These are phyloP conservation scores for Pythium dissotocum DNA, from an alignment of 352 stramenopile species.

Conservation along the genomic window DNA sequence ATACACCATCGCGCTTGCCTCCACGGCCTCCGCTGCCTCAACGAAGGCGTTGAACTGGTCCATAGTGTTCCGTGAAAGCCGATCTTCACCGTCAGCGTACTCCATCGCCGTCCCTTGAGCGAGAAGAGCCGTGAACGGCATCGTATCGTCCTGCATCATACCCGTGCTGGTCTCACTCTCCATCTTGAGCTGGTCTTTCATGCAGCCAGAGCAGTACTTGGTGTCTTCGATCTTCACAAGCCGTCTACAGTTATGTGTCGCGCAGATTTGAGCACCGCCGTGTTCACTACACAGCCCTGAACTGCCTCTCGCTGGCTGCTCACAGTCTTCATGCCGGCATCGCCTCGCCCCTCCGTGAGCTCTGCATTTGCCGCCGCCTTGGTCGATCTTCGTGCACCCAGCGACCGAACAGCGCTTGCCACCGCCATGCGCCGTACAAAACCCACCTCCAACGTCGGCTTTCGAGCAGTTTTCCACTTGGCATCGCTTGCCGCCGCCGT, in stretches of 20 bases:
- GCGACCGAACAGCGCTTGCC: conserved; percentile 65
- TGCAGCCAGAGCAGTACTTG: conserved; percentile 45
- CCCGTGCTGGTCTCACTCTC: background rate
- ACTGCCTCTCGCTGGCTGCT: conserved; percentile 53
- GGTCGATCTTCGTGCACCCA: conserved; percentile 80
- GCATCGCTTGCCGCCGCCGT: conserved; percentile 76
- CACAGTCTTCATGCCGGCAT: conserved; percentile 54
- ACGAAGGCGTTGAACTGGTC: conserved; percentile 24
- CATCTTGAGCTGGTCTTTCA: conserved; percentile 24
- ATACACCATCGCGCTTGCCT: background rate
- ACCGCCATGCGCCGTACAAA: conserved; percentile 80
- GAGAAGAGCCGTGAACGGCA: conserved; percentile 16
- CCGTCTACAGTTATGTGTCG: conserved; percentile 52
- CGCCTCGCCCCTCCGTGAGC: conserved; percentile 73
- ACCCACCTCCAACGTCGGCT: conserved; percentile 79
- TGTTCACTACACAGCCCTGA: conserved; percentile 69
- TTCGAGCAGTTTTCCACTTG: conserved; percentile 56
- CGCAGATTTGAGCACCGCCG: conserved; percentile 60
- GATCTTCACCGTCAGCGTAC: background rate
- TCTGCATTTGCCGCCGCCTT: conserved; percentile 79
- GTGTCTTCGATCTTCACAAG: conserved; percentile 52
- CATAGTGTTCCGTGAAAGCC: conserved; percentile 1
- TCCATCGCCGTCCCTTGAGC: background rate
- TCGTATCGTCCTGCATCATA: background rate
- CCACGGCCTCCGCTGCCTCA: conserved; percentile 11